phyloP scores from a whole-genome alignment of 2,329 filamentous ascomycete genomes.

The Aschersonia sp. region DNA sequence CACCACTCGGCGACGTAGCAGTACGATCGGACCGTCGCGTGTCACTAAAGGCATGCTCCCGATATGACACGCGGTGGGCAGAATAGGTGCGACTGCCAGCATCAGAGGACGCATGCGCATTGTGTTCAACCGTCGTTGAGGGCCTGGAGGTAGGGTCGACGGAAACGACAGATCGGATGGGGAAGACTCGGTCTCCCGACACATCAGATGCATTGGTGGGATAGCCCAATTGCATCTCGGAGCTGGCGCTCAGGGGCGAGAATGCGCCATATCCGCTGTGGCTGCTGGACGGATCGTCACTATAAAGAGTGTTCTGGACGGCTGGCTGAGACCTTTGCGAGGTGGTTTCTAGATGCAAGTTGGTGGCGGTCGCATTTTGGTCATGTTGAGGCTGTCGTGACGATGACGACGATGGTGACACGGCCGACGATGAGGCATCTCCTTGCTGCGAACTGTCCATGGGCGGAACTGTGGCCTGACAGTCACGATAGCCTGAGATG shows the following conservation, averaged over 20 bases:
- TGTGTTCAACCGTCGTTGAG: slow-evolving; percentile 26
- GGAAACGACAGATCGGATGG: slow-evolving; percentile 67
- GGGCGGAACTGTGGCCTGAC: slow-evolving; percentile 1
- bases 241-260: slow-evolving; percentile 27
- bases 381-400: neutral
- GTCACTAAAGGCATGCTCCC: slow-evolving; percentile 14
- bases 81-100: slow-evolving; percentile 16
- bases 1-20: slow-evolving; percentile 9
- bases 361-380: neutral
- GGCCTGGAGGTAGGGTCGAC: slow-evolving; percentile 40
- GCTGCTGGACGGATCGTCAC: slow-evolving; percentile 1
- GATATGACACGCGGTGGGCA: slow-evolving; percentile 14
- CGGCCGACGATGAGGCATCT: neutral
- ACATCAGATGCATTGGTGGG: slow-evolving; percentile 19
- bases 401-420: neutral
- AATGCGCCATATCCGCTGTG: slow-evolving; percentile 10
- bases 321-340: neutral
- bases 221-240: slow-evolving; percentile 23
- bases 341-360: neutral
- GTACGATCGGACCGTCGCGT: slow-evolving; percentile 12
- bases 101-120: slow-evolving; percentile 17
- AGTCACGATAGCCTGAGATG: neutral
- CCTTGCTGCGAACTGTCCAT: slow-evolving; percentile 2
- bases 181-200: slow-evolving; percentile 53
- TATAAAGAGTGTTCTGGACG: neutral